Percentiles rank a stretch among this genome's conserved stretches.
Evolutionary conservation across 2,329 filamentous ascomycete species (phyloP).

Genomic region (Talaromyces funiculosus): DNA sequence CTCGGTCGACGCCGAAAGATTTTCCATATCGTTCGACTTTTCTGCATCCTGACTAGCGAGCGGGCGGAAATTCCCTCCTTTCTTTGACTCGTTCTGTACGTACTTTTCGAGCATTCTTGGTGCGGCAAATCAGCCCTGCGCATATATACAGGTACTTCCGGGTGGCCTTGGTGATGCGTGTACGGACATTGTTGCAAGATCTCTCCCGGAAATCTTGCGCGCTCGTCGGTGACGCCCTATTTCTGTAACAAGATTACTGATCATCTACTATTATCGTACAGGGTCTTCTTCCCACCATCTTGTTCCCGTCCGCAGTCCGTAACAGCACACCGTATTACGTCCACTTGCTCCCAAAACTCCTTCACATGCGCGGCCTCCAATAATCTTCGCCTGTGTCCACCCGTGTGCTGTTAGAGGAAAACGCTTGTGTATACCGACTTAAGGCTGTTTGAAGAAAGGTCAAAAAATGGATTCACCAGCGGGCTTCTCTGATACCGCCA

Average conservation of each 20-base stretch:
- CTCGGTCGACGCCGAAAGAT: background rate
- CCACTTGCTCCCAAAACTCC: background rate
- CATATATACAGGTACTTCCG: background rate
- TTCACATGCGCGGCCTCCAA: constrained; percentile 9
- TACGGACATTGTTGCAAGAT: background rate
- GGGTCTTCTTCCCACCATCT: background rate
- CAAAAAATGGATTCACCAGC: constrained; percentile 50
- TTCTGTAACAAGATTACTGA: background rate
- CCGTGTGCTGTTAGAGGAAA: background rate
- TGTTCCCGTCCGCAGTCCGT: background rate
- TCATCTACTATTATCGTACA: background rate
- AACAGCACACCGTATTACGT: background rate
- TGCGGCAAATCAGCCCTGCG: background rate
- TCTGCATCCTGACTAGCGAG: background rate
- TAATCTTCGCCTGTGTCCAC: background rate
- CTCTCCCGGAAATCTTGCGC: background rate
- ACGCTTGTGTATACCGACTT: background rate
- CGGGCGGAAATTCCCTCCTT: background rate
- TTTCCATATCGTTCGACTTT: background rate
- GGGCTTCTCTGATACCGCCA: constrained; percentile 51
- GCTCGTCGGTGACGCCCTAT: background rate
- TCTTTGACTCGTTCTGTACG: background rate
- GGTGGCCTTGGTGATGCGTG: background rate
- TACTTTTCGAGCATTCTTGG: background rate
- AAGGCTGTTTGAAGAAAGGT: background rate